These are phyloP conservation scores for Linnemannia exigua DNA, from an alignment of 192 early-diverging fungal genomes.

Conservation along the genomic window DNA sequence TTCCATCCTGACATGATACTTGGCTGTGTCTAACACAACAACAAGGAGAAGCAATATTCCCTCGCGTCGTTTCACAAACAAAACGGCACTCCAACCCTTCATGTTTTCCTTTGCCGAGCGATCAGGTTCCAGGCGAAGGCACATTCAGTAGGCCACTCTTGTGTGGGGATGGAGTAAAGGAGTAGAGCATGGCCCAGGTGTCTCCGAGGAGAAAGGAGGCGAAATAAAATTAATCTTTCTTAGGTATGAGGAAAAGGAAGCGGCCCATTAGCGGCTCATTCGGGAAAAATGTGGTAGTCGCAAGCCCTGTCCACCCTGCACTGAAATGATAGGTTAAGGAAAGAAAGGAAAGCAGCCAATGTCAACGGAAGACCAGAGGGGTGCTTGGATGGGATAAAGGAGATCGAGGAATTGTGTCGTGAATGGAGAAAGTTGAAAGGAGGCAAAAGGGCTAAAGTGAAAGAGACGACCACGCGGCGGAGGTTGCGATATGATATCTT, in stretches of 20 bases:
- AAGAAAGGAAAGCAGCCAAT: not conserved
- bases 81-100: not conserved
- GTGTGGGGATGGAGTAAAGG: not conserved
- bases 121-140: too few relatives aligned
- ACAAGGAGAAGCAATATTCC: not conserved
- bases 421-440: not conserved
- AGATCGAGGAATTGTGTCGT: not conserved
- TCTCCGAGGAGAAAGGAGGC: too few relatives aligned
- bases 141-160: not conserved
- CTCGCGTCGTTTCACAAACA: not conserved
- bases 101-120: not conserved
- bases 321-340: not conserved
- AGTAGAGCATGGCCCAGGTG: too few relatives aligned
- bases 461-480: conserved; percentile 3
- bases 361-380: not conserved
- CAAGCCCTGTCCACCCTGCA: too few relatives aligned
- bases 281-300: too few relatives aligned
- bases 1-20: not conserved
- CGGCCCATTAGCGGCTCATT: too few relatives aligned
- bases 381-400: not conserved
- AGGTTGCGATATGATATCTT: not conserved
- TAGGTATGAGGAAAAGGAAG: too few relatives aligned
- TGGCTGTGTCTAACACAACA: not conserved
- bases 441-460: not conserved
- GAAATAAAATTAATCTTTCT: too few relatives aligned